Percentiles rank a stretch among this genome's conserved stretches.
phyloP scores from a whole-genome alignment of 306 rosid species.

The Glycyrrhiza uralensis region DNA sequence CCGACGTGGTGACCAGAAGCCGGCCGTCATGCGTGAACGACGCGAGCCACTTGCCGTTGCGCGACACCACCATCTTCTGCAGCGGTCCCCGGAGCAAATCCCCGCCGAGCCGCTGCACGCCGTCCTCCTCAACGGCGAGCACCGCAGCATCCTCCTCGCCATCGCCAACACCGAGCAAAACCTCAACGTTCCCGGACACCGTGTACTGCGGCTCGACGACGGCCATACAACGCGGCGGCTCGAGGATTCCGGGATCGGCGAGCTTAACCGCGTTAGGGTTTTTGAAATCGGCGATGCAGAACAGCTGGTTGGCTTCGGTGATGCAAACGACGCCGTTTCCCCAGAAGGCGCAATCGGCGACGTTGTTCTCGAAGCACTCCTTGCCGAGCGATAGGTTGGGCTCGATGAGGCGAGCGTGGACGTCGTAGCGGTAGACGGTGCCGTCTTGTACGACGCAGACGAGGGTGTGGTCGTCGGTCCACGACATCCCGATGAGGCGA shows the following conservation, averaged over 20 bases:
- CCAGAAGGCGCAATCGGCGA: slow-evolving; percentile 86
- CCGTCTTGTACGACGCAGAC: slow-evolving; percentile 91
- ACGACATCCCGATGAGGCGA: slow-evolving; percentile 69
- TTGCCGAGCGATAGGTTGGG: slow-evolving; percentile 78
- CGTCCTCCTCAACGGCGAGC: slow-evolving; percentile 86
- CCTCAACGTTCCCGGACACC: slow-evolving; percentile 90
- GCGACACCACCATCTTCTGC: slow-evolving; percentile 91
- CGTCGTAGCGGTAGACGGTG: slow-evolving; percentile 71
- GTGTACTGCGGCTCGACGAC: slow-evolving; percentile 95
- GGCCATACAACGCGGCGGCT: slow-evolving; percentile 81
- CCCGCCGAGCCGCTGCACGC: slow-evolving; percentile 66
- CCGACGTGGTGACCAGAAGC: slow-evolving; percentile 75
- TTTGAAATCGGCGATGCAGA: slow-evolving; percentile 68
- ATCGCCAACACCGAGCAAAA: slow-evolving; percentile 55
- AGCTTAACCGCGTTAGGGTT: slow-evolving; percentile 57
- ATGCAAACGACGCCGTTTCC: slow-evolving; percentile 81
- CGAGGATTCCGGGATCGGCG: slow-evolving; percentile 75
- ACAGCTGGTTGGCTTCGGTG: slow-evolving; percentile 63
- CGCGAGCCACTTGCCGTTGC: slow-evolving; percentile 91
- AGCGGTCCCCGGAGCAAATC: slow-evolving; percentile 69
- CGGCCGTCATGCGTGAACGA: slow-evolving; percentile 88
- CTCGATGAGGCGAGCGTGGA: slow-evolving; percentile 62
- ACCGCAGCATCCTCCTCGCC: slow-evolving; percentile 51
- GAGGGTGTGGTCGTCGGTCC: slow-evolving; percentile 82
- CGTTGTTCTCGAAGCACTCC: slow-evolving; percentile 82